phyloP scores from a whole-genome alignment of 2,329 filamentous ascomycete species.

The Passalora sequoiae region DNA sequence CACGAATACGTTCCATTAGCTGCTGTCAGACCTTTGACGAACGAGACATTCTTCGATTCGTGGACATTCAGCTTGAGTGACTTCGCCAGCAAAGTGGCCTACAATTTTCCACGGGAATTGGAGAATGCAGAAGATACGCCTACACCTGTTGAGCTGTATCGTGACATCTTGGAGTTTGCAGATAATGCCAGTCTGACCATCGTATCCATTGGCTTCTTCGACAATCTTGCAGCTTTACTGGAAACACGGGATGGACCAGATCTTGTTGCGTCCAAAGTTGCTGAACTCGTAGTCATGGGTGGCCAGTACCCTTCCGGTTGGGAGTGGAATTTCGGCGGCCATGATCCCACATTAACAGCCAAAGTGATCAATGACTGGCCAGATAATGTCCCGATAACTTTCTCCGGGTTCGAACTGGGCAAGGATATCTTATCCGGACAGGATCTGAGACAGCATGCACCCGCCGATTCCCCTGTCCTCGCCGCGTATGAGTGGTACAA shows the following conservation, averaged over 20 bases:
- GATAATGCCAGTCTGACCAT: slow-evolving; percentile 15
- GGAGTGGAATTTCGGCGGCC: slow-evolving; percentile 49
- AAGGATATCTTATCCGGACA: slow-evolving; percentile 39
- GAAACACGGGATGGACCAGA: slow-evolving; percentile 41
- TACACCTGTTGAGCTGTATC: slow-evolving; percentile 15
- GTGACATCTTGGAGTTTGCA: slow-evolving; percentile 8
- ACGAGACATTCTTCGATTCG: slow-evolving; percentile 18
- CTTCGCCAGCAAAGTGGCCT: slow-evolving; percentile 19
- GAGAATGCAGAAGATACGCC: slow-evolving; percentile 8
- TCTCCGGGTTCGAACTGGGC: slow-evolving; percentile 45
- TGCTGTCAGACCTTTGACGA: slow-evolving; percentile 18
- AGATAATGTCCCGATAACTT: slow-evolving; percentile 35
- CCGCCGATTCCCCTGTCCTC: slow-evolving; percentile 10
- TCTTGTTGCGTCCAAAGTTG: slow-evolving; percentile 44
- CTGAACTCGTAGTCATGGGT: slow-evolving; percentile 51
- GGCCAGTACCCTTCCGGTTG: slow-evolving; percentile 46
- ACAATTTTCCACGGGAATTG: slow-evolving; percentile 11
- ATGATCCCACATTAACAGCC: slow-evolving; percentile 36
- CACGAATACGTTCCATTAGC: slow-evolving; percentile 20
- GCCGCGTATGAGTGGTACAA: slow-evolving; percentile 20
- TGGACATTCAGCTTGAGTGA: slow-evolving; percentile 14
- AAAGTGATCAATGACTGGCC: slow-evolving; percentile 47
- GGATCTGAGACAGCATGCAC: slow-evolving; percentile 24
- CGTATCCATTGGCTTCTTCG: slow-evolving; percentile 22
- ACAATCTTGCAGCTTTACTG: slow-evolving; percentile 42